A percentile compares a stretch with the other conserved stretches of the same genome.
Evolutionary conservation across 495 filamentous ascomycete genomes (phyloP).

Genomic region (Talaromyces ruber): DNA sequence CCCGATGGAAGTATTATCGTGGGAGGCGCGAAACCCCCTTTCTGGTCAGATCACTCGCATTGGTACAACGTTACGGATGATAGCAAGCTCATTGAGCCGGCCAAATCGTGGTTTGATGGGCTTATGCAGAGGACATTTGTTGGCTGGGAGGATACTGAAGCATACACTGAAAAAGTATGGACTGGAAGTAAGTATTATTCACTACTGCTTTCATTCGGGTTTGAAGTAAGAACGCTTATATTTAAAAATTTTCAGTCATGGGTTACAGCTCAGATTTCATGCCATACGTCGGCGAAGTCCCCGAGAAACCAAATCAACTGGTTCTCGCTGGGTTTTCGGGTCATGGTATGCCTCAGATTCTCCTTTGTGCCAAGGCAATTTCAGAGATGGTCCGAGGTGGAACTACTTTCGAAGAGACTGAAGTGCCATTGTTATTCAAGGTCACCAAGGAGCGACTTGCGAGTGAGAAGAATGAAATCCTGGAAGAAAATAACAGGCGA

Average conservation of each 20-base stretch:
- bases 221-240: too few relatives aligned
- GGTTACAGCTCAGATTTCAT: slow-evolving; percentile 30
- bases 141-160: slow-evolving; percentile 40
- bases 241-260: slow-evolving; percentile 25
- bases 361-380: slow-evolving; percentile 34
- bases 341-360: slow-evolving; percentile 43
- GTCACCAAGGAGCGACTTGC: slow-evolving; percentile 12
- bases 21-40: slow-evolving; percentile 37
- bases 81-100: slow-evolving; percentile 28
- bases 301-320: slow-evolving; percentile 29
- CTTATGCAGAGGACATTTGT: slow-evolving; percentile 41
- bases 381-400: slow-evolving; percentile 32
- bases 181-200: slow-evolving; percentile 35
- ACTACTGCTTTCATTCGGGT: too few relatives aligned
- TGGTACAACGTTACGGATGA: slow-evolving; percentile 48
- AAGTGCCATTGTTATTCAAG: slow-evolving; percentile 21
- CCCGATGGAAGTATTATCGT: slow-evolving; percentile 44
- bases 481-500: too few relatives aligned
- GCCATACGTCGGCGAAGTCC: slow-evolving; percentile 38
- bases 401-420: slow-evolving; percentile 15
- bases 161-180: slow-evolving; percentile 39
- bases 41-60: slow-evolving; percentile 17
- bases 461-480: too few relatives aligned
- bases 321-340: slow-evolving; percentile 42
- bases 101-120: slow-evolving; percentile 34